Evolutionary conservation across 73 alveolate genomes (phyloP).

Genomic region (Uronychia setigera): DNA sequence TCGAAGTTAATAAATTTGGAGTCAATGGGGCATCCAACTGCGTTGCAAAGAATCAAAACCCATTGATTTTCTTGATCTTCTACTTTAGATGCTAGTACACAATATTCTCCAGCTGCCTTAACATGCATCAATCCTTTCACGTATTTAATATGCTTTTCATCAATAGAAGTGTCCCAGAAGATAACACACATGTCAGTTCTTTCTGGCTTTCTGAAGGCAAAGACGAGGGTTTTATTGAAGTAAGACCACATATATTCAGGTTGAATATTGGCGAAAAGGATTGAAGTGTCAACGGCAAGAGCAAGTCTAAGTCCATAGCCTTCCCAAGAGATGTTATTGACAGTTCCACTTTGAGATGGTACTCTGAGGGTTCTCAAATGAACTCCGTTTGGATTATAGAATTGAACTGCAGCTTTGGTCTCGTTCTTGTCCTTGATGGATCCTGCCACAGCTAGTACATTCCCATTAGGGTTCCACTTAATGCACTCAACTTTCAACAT

Average conservation of each 20-base stretch:
- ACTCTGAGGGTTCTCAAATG: slow-evolving; percentile 92
- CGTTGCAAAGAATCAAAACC: slow-evolving; percentile 92
- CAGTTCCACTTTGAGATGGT: slow-evolving; percentile 70
- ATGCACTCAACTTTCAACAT: slow-evolving; percentile 61
- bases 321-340: slow-evolving; percentile 92
- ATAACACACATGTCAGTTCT: slow-evolving; percentile 96
- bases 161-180: slow-evolving; percentile 95
- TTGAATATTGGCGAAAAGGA: slow-evolving; percentile 96
- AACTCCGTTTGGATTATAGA: slow-evolving; percentile 89
- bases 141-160: slow-evolving; percentile 84
- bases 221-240: slow-evolving; percentile 96
- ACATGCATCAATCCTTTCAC: slow-evolving; percentile 74
- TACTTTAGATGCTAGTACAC: slow-evolving; percentile 78
- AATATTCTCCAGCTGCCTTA: slow-evolving; percentile 86
- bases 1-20: slow-evolving; percentile 93
- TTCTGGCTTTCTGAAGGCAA: slow-evolving; percentile 95
- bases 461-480: slow-evolving; percentile 87
- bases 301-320: slow-evolving; percentile 98
- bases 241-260: slow-evolving; percentile 97
- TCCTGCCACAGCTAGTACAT: slow-evolving; percentile 84
- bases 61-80: slow-evolving; percentile 69
- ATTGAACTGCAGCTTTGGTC: slow-evolving; percentile 87
- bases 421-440: slow-evolving; percentile 52
- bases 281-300: slow-evolving; percentile 94
- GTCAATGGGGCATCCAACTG: slow-evolving; percentile 98